phyloP scores from a whole-genome alignment of 2,329 filamentous ascomycete genomes.

The Chalaropsis thielavioides region DNA sequence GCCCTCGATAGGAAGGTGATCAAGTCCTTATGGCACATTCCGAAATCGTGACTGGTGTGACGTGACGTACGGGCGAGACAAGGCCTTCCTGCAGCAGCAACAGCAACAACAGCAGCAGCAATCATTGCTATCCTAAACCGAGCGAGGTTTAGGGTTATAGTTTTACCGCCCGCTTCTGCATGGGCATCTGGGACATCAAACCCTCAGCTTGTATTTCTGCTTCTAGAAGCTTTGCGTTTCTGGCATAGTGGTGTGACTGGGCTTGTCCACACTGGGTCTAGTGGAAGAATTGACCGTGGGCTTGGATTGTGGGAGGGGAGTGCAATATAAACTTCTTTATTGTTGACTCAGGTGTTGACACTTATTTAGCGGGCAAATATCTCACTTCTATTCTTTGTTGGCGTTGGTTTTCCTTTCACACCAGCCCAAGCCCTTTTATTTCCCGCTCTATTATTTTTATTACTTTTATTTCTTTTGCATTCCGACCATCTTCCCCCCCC shows the following conservation, averaged over 20 bases:
- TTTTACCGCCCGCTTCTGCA: too few relatives aligned
- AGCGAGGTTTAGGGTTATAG: too few relatives aligned
- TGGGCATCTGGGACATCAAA: not conserved
- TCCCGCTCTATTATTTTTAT: not conserved
- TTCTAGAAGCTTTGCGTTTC: constrained; percentile 1
- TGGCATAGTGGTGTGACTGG: not conserved
- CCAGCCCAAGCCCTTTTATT: not conserved
- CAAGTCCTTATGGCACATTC: constrained; percentile 9
- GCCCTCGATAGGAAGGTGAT: not conserved
- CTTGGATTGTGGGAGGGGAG: not conserved
- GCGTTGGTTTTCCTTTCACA: not conserved
- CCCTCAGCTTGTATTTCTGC: not conserved
- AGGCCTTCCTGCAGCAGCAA: too few relatives aligned
- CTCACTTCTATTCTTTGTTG: not conserved
- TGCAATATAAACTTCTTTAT: constrained; percentile 5
- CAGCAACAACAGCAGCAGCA: too few relatives aligned
- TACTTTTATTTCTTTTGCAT: not conserved
- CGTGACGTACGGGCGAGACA: not conserved
- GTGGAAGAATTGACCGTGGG: not conserved
- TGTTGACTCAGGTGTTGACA: not conserved
- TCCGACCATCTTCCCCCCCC: not conserved
- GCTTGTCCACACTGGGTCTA: constrained; percentile 11
- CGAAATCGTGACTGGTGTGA: not conserved
- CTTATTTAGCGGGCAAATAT: not conserved
- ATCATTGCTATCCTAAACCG: too few relatives aligned